Base-by-base conservation (phyloP, 1,284 basidiomycete species). In the Ustilago sp. region DNA sequence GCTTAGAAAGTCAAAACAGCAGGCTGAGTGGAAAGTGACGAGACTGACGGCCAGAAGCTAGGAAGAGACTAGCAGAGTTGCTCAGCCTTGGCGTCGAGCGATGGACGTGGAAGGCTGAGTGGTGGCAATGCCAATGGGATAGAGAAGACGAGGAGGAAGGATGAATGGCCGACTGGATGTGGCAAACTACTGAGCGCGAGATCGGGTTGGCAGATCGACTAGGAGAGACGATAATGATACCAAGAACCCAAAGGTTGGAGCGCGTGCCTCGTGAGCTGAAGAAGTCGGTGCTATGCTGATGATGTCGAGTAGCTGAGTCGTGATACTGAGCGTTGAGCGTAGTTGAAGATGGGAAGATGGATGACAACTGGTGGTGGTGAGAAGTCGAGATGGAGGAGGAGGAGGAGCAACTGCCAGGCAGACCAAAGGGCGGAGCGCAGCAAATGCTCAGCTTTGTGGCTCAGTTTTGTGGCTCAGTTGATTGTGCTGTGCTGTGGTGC, bases 11-110 rank as follows among this genome's bases (percentile, higher is more conserved):
- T 45, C 54, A 51, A 39, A 36, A 51, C 17, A 35, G 28, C 50
- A 31, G 28, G 31, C 23, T 28, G 17, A 32, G 56, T 50, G 48
- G 47, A 47, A 60, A 15, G 39, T 39, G 48, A 32, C 28, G 50
- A 36, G 39, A 31, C 28, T 43, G 55, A 57, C 32, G n/a, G 19
- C 23, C 43, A 45, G 13, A 31, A 52, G 62, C 55, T 36, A 38
- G 11, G 34, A 36, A 41, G 8, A 39, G 23, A n/a, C 17, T 56
- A 52, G 69, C 59, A 59, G 56, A 72, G 69, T 62, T 38, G 48
- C 48, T 51, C 6, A 43, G 55, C 28, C 36, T 31, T 35, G 17
- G 43, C 35, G 48, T 45, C 57, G 45, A 41, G 39, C 0, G 32
- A 31, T 38, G 12, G 39, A 28, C 48, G 58, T 35, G 28, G 23